Base-by-base conservation (phyloP, 352 stramenopile species). In the Globisporangium perplexum region DNA sequence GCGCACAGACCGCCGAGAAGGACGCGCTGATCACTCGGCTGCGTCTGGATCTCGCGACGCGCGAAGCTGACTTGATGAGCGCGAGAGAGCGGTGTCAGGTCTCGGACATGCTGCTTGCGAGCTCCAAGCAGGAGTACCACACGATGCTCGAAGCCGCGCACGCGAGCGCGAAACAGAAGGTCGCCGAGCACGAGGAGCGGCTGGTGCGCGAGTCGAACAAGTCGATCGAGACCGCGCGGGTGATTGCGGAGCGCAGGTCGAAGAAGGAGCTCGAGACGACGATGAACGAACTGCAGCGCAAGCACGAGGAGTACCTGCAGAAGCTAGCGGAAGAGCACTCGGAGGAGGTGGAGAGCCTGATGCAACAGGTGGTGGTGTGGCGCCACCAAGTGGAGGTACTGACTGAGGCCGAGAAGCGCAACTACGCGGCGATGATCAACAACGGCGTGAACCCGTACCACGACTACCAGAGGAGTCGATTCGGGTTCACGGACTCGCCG, bases 341-440 rank as follows among this genome's bases (percentile, higher is more conserved):
- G 7, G 83, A 93, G 50, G 83, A 93, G 54, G 75, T 90, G 11
- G 83, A 93, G 54, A 86, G 79, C 56, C 54, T 93, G 7, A 83
- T 74, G 62, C 83, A 93, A 52, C 83, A 93, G 60, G 74, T 93
- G 39, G 76, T 74, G 0, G 76, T 93, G 53, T 93, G 83, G 83
- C 76, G 82, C 20, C 83, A 93, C 47, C 83, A 93, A 53, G 83
- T 93, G 11, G 83, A 93, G 60, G 83, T 93, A 38, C 53, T 93
- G 3, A 93, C 83, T 2, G 83, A 93, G 42, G 77, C 81, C 1
- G 83, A 93, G 59, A 86, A 84, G 63, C 79, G 83, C 26, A 89
- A 87, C 52, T 90, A 89, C 20, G 72, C 71, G 26, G 66, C 77
- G 31, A 68, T 86, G 59, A 65, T 85, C 43, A 73, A 75, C 63